A percentile compares a stretch with the other conserved stretches of the same genome.
Conservation (phyloP, 2,329 filamentous ascomycete genomes). For the Fusarium sp. region DNA sequence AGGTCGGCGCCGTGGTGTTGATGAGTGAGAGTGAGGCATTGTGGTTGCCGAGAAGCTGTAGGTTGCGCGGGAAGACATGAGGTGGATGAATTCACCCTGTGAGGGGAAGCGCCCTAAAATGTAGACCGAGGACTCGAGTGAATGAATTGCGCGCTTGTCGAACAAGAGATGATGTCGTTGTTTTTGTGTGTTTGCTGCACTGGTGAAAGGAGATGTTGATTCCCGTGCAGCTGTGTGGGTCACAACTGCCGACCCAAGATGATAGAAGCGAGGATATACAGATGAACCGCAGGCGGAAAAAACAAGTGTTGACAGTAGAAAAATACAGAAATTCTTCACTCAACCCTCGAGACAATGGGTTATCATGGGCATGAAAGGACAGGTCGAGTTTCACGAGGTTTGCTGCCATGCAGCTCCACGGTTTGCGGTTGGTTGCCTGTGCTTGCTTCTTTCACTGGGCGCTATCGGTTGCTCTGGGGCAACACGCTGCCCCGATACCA, state of each 20-base stretch:
- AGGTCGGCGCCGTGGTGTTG: slow-evolving; percentile 33
- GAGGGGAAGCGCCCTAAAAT: not conserved
- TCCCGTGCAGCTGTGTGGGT: not conserved
- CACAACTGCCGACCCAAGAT: not conserved
- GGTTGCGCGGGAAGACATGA: slow-evolving; percentile 25
- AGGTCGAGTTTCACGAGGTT: slow-evolving; percentile 25
- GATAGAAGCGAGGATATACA: not conserved
- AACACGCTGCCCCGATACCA: slow-evolving; percentile 43
- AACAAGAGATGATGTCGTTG: not conserved
- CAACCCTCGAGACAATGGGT: not conserved
- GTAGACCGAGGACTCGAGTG: not conserved
- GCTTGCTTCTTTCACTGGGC: slow-evolving; percentile 31
- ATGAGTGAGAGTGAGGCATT: slow-evolving; percentile 27
- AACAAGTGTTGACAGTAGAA: not conserved
- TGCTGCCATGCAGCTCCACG: slow-evolving; percentile 10
- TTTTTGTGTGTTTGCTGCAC: slow-evolving; percentile 14
- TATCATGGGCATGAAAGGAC: slow-evolving; percentile 13
- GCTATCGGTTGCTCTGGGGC: slow-evolving; percentile 38
- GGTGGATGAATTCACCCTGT: not conserved
- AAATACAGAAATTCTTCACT: not conserved
- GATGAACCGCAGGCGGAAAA: not conserved
- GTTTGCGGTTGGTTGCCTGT: slow-evolving; percentile 31
- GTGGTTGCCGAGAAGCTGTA: slow-evolving; percentile 18
- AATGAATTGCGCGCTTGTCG: not conserved
- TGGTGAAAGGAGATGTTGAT: not conserved